A percentile compares a stretch with the other conserved stretches of the same genome.
Evolutionary conservation across 225 moss, liverwort and hornwort species (phyloP).

Genomic region (Physcomitrium patens): DNA sequence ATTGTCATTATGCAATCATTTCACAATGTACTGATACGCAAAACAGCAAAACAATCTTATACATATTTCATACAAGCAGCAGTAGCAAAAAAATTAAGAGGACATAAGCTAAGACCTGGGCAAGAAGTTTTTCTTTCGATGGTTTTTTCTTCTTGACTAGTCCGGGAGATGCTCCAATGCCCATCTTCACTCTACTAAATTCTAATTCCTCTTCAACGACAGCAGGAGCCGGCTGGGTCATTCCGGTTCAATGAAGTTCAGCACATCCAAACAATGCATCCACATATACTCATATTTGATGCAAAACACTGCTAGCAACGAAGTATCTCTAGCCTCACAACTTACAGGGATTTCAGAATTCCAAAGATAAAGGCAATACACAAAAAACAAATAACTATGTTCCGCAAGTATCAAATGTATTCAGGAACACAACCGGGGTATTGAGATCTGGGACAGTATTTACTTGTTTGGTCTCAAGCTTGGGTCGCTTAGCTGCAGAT

Average conservation of each 20-base stretch:
- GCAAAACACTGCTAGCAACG: background rate
- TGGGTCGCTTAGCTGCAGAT: constrained; percentile 42
- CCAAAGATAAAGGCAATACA: background rate
- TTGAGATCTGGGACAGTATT: background rate
- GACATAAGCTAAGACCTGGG: constrained; percentile 56
- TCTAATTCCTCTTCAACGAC: constrained; percentile 63
- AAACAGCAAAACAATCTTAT: constrained; percentile 3
- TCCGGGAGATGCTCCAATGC: constrained; percentile 53
- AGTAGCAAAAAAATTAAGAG: background rate
- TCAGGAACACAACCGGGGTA: background rate
- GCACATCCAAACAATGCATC: constrained; percentile 12
- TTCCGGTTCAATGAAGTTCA: constrained; percentile 27
- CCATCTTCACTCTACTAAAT: constrained; percentile 92
- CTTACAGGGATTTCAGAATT: background rate
- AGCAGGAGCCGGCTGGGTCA: constrained; percentile 54
- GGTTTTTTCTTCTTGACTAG: constrained; percentile 68
- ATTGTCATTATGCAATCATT: background rate
- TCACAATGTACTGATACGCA: background rate
- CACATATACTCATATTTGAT: background rate
- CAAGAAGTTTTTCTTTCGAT: constrained; percentile 81
- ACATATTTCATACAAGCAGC: background rate
- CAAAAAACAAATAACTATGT: background rate
- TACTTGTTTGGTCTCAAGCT: constrained; percentile 42
- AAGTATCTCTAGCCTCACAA: background rate
- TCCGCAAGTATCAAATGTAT: background rate